Evolutionary conservation across 1,284 basidiomycete genomes (phyloP).

Genomic region (Chalciporus sp.): DNA sequence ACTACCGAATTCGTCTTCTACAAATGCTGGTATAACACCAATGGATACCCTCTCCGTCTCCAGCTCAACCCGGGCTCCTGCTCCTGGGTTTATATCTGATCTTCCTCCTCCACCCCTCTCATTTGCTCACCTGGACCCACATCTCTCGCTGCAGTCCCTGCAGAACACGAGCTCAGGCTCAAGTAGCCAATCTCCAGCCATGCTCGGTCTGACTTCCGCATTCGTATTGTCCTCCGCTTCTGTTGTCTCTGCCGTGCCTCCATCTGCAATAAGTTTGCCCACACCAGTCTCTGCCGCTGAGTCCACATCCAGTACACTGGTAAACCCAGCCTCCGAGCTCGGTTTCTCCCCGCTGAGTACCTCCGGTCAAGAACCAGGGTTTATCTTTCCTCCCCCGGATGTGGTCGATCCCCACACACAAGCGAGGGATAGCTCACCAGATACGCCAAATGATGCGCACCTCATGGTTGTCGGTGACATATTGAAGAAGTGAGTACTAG

Average conservation of each 20-base stretch:
- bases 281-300: slow-evolving; percentile 42
- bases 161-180: slow-evolving; percentile 45
- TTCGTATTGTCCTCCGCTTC: slow-evolving; percentile 40
- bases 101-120: slow-evolving; percentile 35
- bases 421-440: slow-evolving; percentile 26
- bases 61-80: slow-evolving; percentile 25
- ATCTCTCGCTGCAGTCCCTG: slow-evolving; percentile 39
- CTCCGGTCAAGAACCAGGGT: slow-evolving; percentile 22
- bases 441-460: slow-evolving; percentile 27
- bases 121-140: slow-evolving; percentile 34
- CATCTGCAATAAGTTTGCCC: slow-evolving; percentile 14
- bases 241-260: slow-evolving; percentile 21
- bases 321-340: slow-evolving; percentile 24
- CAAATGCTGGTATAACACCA: slow-evolving; percentile 37
- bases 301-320: slow-evolving; percentile 37
- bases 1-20: slow-evolving; percentile 34
- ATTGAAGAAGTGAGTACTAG: slow-evolving; percentile 32
- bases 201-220: slow-evolving; percentile 34
- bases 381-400: slow-evolving; percentile 30
- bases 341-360: slow-evolving; percentile 26
- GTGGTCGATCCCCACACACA: slow-evolving; percentile 20
- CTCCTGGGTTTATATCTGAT: slow-evolving; percentile 41
- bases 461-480: slow-evolving; percentile 37
- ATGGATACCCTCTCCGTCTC: slow-evolving; percentile 43
- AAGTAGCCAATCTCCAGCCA: slow-evolving; percentile 36